Evolutionary conservation across 441 rosid genomes (phyloP), one percentile per base, ranked within the genome.

Genomic region (Raphanus hybrid): DNA sequence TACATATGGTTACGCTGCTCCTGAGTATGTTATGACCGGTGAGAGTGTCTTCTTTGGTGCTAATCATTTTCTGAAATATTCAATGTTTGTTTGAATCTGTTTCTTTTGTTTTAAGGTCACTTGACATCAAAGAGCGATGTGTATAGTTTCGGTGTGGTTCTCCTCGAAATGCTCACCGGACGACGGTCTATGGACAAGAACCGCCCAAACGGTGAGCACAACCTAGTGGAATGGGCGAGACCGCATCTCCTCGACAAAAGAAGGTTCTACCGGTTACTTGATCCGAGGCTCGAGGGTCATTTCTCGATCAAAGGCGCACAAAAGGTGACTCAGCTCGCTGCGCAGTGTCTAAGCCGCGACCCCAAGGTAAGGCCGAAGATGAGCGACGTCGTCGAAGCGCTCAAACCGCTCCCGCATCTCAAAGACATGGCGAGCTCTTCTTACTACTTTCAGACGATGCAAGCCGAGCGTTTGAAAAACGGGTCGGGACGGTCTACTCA

Each of bases 11-110:
- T 93, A 93, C 79, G 98, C 98, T 32, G 98, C 98, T 55, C 98
- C 98, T 1, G 97, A 93, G 81, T 93, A 93, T 75, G 98, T 93
- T 70, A 93, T 93, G 98, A 93, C 97, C 6, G 98, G 98, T 93
- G 81, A 69, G 34, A 29, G 90, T 60, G 23, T 55, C 39, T 77
- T 63, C 52, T 45, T 61, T 45, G 60, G 34, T 29, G 34, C 34
- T 29, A 29, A 23, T 3, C 34, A 29, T 29, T 29, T 29, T 29
- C 34, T 29, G 34, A 29, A 29, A 29, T 29, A 29, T 29, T 29
- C 5, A 29, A 3, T 29, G 6, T 29, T 29, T 29, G 34, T 29
- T 29, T 23, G 26, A 5, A 29, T 29, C 34, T 29, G 5, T 29
- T 29, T 29, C 34, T 29, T 29, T 29, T 23, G 26, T 23, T 23